Conservation (phyloP, 192 early-diverging fungal genomes). For the Spizellomyces punctatus region DNA sequence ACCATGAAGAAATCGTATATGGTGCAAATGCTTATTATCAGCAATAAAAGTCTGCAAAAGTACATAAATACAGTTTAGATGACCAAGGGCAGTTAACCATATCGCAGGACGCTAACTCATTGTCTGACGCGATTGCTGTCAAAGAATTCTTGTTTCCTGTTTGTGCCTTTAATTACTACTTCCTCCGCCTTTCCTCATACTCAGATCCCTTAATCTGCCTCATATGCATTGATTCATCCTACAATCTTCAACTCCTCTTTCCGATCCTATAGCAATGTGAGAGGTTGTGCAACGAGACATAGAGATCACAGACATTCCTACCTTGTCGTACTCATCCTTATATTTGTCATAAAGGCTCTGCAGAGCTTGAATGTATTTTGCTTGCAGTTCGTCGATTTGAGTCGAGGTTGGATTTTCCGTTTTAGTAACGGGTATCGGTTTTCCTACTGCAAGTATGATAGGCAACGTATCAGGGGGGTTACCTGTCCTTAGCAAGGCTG, state of each 20-base stretch:
- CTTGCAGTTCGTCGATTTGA: slow-evolving; percentile 60
- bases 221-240: too few species aligned
- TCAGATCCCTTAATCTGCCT: too few species aligned
- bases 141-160: too few species aligned
- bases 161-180: too few species aligned
- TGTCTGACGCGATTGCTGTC: too few species aligned
- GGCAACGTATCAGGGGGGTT: not conserved
- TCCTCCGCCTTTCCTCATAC: too few species aligned
- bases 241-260: slow-evolving; percentile 7
- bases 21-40: too few species aligned
- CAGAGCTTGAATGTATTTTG: slow-evolving; percentile 66
- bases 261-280: not conserved
- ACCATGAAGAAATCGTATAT: too few species aligned
- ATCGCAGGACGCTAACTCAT: too few species aligned
- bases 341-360: slow-evolving; percentile 61
- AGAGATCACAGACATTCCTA: not conserved
- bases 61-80: too few species aligned
- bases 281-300: not conserved
- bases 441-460: slow-evolving; percentile 27
- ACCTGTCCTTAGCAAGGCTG: not conserved
- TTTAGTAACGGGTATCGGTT: slow-evolving; percentile 50
- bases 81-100: too few species aligned
- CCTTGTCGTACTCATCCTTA: slow-evolving; percentile 66
- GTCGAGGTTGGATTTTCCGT: slow-evolving; percentile 60
- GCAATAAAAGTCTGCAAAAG: too few species aligned